These are phyloP conservation scores for Chimonanthus salicifolius DNA, from an alignment of 164 flowering plant genomes.

Conservation along the genomic window DNA sequence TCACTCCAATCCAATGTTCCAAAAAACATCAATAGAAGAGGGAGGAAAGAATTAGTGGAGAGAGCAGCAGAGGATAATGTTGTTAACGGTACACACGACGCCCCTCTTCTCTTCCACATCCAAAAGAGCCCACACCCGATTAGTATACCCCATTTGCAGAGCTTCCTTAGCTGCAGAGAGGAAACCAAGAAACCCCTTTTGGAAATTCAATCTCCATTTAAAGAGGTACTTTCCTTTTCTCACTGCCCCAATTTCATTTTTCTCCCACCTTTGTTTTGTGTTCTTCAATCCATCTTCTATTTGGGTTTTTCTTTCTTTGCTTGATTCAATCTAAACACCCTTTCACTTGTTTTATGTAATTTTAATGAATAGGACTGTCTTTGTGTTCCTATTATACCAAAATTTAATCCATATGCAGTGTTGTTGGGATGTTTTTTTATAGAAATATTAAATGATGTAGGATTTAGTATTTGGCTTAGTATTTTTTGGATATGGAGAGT, in stretches of 20 bases:
- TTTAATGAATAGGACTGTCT: background rate
- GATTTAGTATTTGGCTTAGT: background rate
- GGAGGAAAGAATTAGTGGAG: background rate
- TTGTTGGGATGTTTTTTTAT: no score
- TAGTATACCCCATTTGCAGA: conserved; percentile 14
- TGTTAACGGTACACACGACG: conserved; percentile 16
- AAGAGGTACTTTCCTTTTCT: conserved; percentile 12
- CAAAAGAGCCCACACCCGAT: conserved; percentile 11
- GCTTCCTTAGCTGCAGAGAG: conserved; percentile 23
- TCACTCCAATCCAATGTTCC: no score
- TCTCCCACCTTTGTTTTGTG: background rate
- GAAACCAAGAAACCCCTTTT: conserved; percentile 9
- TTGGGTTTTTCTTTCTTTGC: background rate
- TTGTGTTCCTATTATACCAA: background rate
- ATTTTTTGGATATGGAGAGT: no score
- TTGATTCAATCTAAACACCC: background rate
- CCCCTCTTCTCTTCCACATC: conserved; percentile 9
- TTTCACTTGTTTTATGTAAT: background rate
- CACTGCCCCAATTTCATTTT: background rate
- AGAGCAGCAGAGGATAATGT: conserved; percentile 19
- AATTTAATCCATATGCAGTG: no score
- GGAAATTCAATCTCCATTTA: conserved; percentile 16
- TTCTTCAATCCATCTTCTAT: background rate
- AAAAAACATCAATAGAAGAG: background rate
- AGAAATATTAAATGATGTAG: background rate